Base-by-base conservation (phyloP, 805 yeast genomes). In the Lachancea fermentati region DNA sequence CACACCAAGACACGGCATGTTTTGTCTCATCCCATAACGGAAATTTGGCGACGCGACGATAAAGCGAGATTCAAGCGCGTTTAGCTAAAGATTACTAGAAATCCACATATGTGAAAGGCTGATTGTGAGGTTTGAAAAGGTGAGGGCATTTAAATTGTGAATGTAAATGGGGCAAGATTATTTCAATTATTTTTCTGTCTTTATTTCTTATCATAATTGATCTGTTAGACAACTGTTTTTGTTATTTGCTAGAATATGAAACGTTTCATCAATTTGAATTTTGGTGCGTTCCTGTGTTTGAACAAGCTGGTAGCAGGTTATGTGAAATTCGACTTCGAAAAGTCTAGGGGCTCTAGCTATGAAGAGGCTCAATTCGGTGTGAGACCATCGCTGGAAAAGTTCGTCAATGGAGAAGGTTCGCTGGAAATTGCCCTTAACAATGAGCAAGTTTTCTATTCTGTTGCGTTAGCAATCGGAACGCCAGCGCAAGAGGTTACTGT, bases 401-500 rank as follows among this genome's bases (percentile, higher is more conserved):
- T n/a, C 16, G 16, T n/a, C 16, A 12, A 29, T n/a, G 32, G n/a
- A 12, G 16, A 12, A n/a, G 32, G 32, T 16, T 5, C 19, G 8
- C 15, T 31, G 7, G 34, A 13, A n/a, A 26, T 45, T 5, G 35
- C 43, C 7, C 36, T 58, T 19, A 19, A 35, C 11, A 45, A 49
- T 34, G 46, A 50, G 13, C 41, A 48, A 6, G 49, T 46, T 11
- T 60, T 52, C 36, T 70, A 65, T 51, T 48, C 65, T 1, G 49
- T 55, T 2, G 45, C 44, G 5, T 34, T 60, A 25, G 45, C 47
- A 13, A 36, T 72, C 14, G 78, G 79, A 12, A 61, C 66, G 2
- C 75, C 75, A 4, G 52, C 61, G 5, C 75, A 71, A 46, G 53
- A 58, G 22, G 43, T 72, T 12, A 61, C 63, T 12, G 69, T 72